Evolutionary conservation across 257 asterid genomes (phyloP).

Genomic region (Gentiana macrophylla): DNA sequence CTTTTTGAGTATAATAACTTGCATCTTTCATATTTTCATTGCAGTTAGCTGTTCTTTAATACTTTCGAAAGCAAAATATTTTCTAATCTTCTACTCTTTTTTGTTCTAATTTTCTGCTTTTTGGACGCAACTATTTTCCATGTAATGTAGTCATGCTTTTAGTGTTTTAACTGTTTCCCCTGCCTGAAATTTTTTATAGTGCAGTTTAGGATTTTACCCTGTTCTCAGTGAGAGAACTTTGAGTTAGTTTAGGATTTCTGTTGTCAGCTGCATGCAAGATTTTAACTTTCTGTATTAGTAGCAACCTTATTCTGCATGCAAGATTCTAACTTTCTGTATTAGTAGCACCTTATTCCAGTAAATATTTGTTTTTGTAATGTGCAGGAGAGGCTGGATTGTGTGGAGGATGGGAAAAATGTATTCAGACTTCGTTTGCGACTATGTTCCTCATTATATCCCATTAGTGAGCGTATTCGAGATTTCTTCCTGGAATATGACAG

Average conservation of each 20-base stretch:
- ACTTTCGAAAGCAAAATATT: too few relatives aligned
- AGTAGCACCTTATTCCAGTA: slow-evolving; percentile 3
- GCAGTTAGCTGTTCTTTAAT: too few relatives aligned
- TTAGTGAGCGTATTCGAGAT: slow-evolving; percentile 96
- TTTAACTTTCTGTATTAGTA: neutral
- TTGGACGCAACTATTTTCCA: too few relatives aligned
- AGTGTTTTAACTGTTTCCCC: too few relatives aligned
- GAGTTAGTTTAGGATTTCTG: neutral
- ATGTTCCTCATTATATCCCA: slow-evolving; percentile 89
- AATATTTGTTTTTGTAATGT: slow-evolving; percentile 9
- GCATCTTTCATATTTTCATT: too few relatives aligned
- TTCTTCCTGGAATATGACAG: slow-evolving; percentile 96
- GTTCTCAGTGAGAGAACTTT: too few relatives aligned
- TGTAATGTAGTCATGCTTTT: too few relatives aligned
- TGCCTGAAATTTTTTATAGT: too few relatives aligned
- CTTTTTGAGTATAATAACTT: too few relatives aligned
- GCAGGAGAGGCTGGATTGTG: slow-evolving; percentile 82
- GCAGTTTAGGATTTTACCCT: too few relatives aligned
- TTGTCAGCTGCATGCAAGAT: slow-evolving; percentile 1
- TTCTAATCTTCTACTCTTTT: too few relatives aligned
- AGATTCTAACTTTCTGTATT: neutral
- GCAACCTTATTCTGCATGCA: neutral
- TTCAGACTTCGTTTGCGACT: slow-evolving; percentile 84
- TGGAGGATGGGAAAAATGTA: slow-evolving; percentile 96
- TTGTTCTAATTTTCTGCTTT: too few relatives aligned